These are phyloP conservation scores for Podospora comata DNA, from an alignment of 495 filamentous ascomycete species.

Conservation along the genomic window DNA sequence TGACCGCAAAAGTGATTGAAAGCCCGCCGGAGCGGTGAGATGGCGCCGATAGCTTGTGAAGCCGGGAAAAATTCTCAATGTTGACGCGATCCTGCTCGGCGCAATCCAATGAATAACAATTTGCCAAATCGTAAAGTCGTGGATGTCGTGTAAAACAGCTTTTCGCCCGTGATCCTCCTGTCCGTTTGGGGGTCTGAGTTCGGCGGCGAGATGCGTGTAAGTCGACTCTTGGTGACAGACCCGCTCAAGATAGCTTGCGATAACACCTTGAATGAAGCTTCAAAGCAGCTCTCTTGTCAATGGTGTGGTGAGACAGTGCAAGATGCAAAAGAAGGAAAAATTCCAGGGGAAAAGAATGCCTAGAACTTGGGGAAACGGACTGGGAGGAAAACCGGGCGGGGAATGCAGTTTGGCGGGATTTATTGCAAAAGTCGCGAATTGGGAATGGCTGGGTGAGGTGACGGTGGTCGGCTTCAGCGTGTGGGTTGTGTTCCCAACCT, in stretches of 20 bases:
- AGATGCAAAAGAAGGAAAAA: slow-evolving; percentile 5
- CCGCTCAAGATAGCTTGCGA: neutral
- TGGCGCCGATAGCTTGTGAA: neutral
- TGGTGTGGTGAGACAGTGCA: slow-evolving; percentile 2
- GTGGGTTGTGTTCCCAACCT: slow-evolving; percentile 32
- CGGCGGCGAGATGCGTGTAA: neutral
- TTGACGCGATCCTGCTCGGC: neutral
- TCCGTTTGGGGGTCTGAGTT: slow-evolving; percentile 1
- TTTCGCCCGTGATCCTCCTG: neutral
- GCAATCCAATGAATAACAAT: neutral
- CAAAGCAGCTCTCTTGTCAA: neutral
- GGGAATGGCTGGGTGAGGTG: slow-evolving; percentile 18
- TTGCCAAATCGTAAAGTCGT: neutral
- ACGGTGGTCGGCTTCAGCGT: slow-evolving; percentile 29
- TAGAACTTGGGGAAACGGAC: slow-evolving; percentile 9
- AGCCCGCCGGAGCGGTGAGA: slow-evolving; percentile 3
- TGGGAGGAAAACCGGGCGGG: slow-evolving; percentile 14
- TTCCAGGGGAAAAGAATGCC: slow-evolving; percentile 10
- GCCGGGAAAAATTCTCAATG: neutral
- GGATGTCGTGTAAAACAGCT: neutral
- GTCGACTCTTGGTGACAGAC: neutral
- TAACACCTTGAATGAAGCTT: neutral
- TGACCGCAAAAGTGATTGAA: neutral
- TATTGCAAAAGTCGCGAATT: slow-evolving; percentile 20
- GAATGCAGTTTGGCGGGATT: slow-evolving; percentile 21